Conservation (phyloP, 169 alveolate species). For the Cryptosporidium andersoni region DNA sequence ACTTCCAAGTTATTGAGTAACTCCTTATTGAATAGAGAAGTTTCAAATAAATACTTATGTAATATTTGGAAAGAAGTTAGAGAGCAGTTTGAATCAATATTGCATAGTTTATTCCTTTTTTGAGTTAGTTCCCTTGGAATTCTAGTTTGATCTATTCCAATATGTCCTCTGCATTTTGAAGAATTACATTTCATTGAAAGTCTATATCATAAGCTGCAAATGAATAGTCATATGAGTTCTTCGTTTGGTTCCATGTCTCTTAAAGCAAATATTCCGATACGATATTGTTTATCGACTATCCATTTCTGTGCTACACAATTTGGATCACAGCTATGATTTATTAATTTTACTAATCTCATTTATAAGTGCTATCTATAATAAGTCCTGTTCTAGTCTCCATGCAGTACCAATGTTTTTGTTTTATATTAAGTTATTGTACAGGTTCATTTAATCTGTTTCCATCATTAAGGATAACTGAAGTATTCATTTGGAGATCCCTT, state of each 20-base stretch:
- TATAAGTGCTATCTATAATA: slow-evolving; percentile 93
- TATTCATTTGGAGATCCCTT: slow-evolving; percentile 76
- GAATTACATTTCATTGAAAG: slow-evolving; percentile 60
- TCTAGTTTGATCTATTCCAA: slow-evolving; percentile 47
- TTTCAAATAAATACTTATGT: slow-evolving; percentile 17
- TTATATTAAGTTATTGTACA: slow-evolving; percentile 26
- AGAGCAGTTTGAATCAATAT: not conserved
- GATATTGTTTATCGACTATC: slow-evolving; percentile 92
- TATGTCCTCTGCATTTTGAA: slow-evolving; percentile 34
- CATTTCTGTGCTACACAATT: slow-evolving; percentile 94
- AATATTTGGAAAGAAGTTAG: slow-evolving; percentile 8
- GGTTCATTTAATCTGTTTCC: not conserved
- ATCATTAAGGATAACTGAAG: not conserved
- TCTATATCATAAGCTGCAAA: slow-evolving; percentile 63
- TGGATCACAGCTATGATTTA: slow-evolving; percentile 98
- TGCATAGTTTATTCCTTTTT: slow-evolving; percentile 32
- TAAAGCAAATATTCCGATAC: slow-evolving; percentile 94
- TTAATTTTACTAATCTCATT: slow-evolving; percentile 95
- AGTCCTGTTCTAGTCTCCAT: slow-evolving; percentile 86
- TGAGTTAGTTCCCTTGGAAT: slow-evolving; percentile 10
- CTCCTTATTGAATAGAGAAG: slow-evolving; percentile 29
- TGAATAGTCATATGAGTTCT: slow-evolving; percentile 93
- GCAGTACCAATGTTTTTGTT: slow-evolving; percentile 83
- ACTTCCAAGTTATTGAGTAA: not conserved
- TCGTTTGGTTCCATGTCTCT: slow-evolving; percentile 92